Evolutionary conservation across 495 filamentous ascomycete genomes (phyloP).

Genomic region (Aspergillus hancockii): DNA sequence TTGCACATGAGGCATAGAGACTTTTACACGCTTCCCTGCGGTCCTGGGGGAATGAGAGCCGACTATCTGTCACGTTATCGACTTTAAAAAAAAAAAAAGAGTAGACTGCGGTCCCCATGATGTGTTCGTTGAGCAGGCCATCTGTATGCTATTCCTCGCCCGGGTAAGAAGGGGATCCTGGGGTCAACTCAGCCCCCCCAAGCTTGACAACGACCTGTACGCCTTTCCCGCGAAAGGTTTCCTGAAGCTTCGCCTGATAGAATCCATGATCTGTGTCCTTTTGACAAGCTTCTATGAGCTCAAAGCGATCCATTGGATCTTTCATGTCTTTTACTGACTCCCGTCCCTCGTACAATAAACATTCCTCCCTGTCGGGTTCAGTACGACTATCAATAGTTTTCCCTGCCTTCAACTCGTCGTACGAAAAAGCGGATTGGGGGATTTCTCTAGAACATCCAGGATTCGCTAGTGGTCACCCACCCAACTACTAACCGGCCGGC

Average conservation of each 20-base stretch:
- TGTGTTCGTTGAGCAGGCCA: conserved; percentile 20
- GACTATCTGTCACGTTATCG: conserved; percentile 9
- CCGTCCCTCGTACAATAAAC: not conserved
- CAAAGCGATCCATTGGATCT: conserved; percentile 12
- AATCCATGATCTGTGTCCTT: conserved; percentile 13
- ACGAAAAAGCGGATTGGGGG: too few relatives aligned
- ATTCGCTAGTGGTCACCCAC: conserved; percentile 6
- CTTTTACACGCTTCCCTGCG: too few relatives aligned
- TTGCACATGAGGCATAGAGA: too few relatives aligned
- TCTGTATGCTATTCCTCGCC: conserved; percentile 20
- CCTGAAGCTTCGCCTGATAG: conserved; percentile 14
- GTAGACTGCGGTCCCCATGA: conserved; percentile 17
- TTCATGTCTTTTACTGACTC: not conserved
- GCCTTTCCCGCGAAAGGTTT: conserved; percentile 17
- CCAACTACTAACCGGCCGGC: conserved; percentile 4
- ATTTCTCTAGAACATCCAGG: not conserved
- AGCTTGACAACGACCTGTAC: conserved; percentile 19
- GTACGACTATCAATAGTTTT: conserved; percentile 18
- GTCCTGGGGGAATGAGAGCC: not conserved
- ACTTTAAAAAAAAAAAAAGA: conserved; percentile 10
- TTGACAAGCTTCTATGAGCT: conserved; percentile 7
- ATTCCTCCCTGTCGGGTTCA: conserved; percentile 2
- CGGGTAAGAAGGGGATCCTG: conserved; percentile 14
- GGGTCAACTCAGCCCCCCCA: conserved; percentile 16
- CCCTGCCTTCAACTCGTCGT: conserved; percentile 18